These are phyloP conservation scores for Phytophthora pseudosyringae DNA, from an alignment of 352 stramenopile genomes.

Conservation along the genomic window DNA sequence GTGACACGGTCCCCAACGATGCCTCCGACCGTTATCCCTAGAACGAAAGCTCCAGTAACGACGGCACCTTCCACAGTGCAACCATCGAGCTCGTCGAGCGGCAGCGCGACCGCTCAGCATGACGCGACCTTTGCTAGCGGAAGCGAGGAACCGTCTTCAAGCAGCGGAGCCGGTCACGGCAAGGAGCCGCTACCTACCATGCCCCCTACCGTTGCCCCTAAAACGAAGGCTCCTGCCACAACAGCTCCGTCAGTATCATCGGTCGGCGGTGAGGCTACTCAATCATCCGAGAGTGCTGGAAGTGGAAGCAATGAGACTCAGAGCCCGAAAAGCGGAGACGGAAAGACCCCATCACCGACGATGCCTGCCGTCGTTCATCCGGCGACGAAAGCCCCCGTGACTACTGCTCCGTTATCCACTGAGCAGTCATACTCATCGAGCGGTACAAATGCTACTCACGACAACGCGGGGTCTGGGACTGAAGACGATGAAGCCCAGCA, in stretches of 20 bases:
- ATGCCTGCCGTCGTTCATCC: conserved; percentile 18
- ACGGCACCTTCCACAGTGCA: neutral
- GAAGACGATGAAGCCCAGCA: neutral
- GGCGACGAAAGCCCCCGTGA: conserved; percentile 15
- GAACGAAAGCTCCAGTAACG: neutral
- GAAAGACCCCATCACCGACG: conserved; percentile 10
- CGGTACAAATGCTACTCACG: neutral
- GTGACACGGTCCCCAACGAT: neutral
- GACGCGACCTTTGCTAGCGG: neutral
- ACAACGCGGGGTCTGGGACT: neutral
- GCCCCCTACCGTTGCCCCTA: conserved; percentile 1
- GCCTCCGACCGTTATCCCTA: conserved; percentile 1
- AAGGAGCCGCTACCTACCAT: conserved; percentile 1
- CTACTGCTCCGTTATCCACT: neutral
- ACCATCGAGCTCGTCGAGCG: neutral
- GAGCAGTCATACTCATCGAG: conserved; percentile 1
- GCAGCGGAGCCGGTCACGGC: neutral
- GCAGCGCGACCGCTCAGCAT: neutral
- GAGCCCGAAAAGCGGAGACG: neutral
- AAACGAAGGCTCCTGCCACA: conserved; percentile 1
- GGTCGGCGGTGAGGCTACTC: neutral
- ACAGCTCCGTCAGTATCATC: conserved; percentile 6
- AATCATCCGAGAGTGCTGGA: neutral
- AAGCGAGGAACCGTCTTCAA: neutral
- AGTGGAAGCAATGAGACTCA: conserved; percentile 1